Percentiles rank a stretch among this genome's conserved stretches.
phyloP scores from a whole-genome alignment of 345 rosid species.

The Pistacia integerrima region DNA sequence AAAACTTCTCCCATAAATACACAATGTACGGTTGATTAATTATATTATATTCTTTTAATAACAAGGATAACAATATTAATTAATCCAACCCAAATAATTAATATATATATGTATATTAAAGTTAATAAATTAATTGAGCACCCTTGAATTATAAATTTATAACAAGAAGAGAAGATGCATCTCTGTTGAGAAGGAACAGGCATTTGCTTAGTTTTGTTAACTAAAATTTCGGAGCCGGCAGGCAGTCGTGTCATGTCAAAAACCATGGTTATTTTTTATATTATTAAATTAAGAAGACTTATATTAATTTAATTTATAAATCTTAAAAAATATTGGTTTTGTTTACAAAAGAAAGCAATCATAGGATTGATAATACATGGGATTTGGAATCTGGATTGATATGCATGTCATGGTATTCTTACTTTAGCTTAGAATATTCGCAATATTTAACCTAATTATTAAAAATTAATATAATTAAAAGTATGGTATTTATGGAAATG shows the following conservation, averaged over 20 bases:
- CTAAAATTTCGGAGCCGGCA: not conserved
- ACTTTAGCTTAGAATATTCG: constrained; percentile 9
- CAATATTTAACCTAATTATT: not conserved
- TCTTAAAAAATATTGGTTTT: not conserved
- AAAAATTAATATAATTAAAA: too few relatives aligned
- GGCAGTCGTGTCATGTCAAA: not conserved
- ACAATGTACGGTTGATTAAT: not conserved
- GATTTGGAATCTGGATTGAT: constrained; percentile 15
- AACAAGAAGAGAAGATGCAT: too few relatives aligned
- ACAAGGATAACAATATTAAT: too few relatives aligned
- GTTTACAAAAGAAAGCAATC: constrained; percentile 13
- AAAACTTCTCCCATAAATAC: not conserved
- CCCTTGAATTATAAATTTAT: too few relatives aligned
- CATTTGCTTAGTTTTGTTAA: too few relatives aligned
- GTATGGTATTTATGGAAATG: not conserved
- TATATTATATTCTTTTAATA: not conserved
- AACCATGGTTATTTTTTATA: not conserved
- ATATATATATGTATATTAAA: too few relatives aligned
- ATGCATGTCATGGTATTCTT: not conserved
- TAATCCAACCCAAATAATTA: not conserved
- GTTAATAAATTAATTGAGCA: too few relatives aligned
- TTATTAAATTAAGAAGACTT: not conserved
- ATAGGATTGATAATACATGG: not conserved
- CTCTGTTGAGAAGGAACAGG: too few relatives aligned
- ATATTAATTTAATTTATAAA: too few relatives aligned